Evolutionary conservation across 768 basidiomycete genomes (phyloP), one percentile per base, ranked within the genome.

Genomic region (Russula brevipes): DNA sequence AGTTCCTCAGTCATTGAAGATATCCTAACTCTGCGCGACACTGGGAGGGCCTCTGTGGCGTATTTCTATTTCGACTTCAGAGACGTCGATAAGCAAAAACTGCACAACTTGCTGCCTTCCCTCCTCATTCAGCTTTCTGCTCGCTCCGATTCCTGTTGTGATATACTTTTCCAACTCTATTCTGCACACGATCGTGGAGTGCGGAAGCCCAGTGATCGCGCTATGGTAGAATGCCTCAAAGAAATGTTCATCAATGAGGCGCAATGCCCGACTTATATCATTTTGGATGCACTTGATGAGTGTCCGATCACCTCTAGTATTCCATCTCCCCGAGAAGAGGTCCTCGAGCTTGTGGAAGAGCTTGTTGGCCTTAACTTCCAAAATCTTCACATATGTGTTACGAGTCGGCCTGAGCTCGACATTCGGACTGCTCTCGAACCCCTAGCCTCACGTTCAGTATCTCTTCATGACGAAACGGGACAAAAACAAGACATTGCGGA

Each of bases 391-490:
- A 31, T 62, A 14, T 62, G 61, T 11, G 42, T 52, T 0, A 57
- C 61, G 10, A 62, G 61, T 14, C 50, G 61, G 3, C 35, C 61
- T 5, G 56, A 63, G 41, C 41, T 31, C 14, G 61, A 63, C 50
- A 52, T 63, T n/a, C 50, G 7, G 42, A 1, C 8, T 11, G 30
- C 46, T 16, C 56, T 63, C 17, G 14, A 57, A 33, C 16, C 42
- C 4, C 38, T 63, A 5, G 8, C 61, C 17, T 4, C 1, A 39
- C 19, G 8, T 11, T 16, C 16, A 0, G 55, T 56, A 1, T 56
- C 44, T 3, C 55, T 56, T 36, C 55, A 56, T 46, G 55, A 56
- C 11, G 44, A 56, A 45, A 36, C 31, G 4, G 42, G 54, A n/a
- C 42, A 39, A 24, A 35, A 45, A 17, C 31, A 44, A 9, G 54